Conservation (phyloP, 768 basidiomycete genomes). For the Xanthoconium stramineum region DNA sequence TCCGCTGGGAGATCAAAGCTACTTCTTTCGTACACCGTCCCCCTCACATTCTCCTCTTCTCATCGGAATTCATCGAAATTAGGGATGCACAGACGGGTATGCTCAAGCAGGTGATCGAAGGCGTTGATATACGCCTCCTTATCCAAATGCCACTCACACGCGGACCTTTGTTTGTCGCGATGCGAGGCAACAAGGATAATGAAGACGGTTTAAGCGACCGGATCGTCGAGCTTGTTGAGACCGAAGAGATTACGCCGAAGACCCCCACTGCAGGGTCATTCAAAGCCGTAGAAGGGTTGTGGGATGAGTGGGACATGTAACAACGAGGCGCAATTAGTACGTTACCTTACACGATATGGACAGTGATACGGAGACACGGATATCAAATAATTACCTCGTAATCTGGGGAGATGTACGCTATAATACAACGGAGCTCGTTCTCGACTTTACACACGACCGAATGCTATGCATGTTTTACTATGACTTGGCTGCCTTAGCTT, state of each 20-base stretch:
- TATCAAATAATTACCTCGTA: slow-evolving; percentile 12
- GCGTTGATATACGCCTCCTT: slow-evolving; percentile 62
- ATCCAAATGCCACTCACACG: slow-evolving; percentile 34
- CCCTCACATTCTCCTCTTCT: slow-evolving; percentile 68
- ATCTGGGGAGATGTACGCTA: slow-evolving; percentile 13
- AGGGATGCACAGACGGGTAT: slow-evolving; percentile 60
- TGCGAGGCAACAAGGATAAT: slow-evolving; percentile 60
- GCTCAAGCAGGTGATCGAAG: slow-evolving; percentile 84
- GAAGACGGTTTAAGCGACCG: slow-evolving; percentile 55
- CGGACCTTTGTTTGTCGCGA: slow-evolving; percentile 57
- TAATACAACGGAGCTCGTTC: slow-evolving; percentile 5
- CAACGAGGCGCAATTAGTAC: neutral
- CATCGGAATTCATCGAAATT: slow-evolving; percentile 71
- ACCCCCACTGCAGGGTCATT: slow-evolving; percentile 23
- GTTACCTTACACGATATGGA: neutral
- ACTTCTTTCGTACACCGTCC: slow-evolving; percentile 58
- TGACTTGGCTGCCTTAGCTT: no score
- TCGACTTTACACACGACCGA: no score
- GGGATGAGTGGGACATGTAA: slow-evolving; percentile 79
- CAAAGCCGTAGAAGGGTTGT: slow-evolving; percentile 31
- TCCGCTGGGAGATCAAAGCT: slow-evolving; percentile 78
- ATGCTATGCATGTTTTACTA: no score
- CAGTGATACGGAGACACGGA: neutral
- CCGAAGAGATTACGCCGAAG: slow-evolving; percentile 50
- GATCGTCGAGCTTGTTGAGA: slow-evolving; percentile 68